Percentiles rank a stretch among this genome's conserved stretches.
phyloP scores from a whole-genome alignment of 1,139 yeast genomes.

The Hansenula lynferdii region DNA sequence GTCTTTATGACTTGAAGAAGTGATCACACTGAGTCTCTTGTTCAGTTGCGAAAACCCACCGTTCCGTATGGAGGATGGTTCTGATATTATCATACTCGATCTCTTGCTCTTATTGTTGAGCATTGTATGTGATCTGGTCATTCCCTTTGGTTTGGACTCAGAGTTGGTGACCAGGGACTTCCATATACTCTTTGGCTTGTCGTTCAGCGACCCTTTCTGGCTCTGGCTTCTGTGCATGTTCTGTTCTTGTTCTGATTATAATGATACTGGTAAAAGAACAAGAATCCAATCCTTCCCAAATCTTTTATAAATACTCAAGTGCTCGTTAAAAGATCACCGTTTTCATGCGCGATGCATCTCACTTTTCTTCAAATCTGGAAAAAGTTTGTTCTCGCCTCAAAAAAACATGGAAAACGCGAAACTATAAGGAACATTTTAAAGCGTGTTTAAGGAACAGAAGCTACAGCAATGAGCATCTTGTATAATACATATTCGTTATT shows the following conservation, averaged over 20 bases:
- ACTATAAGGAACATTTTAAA: too few relatives aligned
- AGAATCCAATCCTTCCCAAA: too few relatives aligned
- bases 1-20: not conserved
- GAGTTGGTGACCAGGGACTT: not conserved
- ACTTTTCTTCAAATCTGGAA: not conserved
- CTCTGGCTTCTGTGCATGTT: conserved; percentile 1
- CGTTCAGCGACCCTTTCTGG: not conserved
- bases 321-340: not conserved
- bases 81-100: conserved; percentile 5
- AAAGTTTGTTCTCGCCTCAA: too few relatives aligned
- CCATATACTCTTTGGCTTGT: not conserved
- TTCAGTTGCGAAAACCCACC: too few relatives aligned
- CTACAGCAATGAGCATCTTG: too few relatives aligned
- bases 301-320: not conserved
- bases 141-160: not conserved
- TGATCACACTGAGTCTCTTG: not conserved
- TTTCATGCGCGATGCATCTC: conserved; percentile 2
- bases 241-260: too few relatives aligned
- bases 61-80: conserved; percentile 4
- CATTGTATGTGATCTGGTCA: not conserved
- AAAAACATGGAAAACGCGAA: too few relatives aligned
- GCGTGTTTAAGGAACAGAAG: too few relatives aligned
- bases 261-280: too few relatives aligned
- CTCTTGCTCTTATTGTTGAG: conserved; percentile 1
- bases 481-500: too few relatives aligned